Evolutionary conservation across 768 basidiomycete genomes (phyloP).

Genomic region (Boletus insuetus): DNA sequence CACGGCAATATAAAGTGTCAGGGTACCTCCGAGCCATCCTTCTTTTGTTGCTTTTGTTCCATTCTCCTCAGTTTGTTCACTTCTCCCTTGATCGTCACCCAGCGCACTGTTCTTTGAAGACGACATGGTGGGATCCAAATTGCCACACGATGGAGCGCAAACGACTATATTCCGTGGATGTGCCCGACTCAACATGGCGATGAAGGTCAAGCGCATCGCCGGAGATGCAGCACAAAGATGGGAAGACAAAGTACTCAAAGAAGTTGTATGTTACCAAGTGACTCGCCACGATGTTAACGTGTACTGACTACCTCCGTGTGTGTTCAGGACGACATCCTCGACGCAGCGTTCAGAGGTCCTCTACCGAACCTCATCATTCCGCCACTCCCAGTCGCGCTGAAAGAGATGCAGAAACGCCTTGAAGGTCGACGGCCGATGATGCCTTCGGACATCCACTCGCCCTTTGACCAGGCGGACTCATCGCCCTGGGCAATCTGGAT

Average conservation of each 20-base stretch:
- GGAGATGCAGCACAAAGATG: not conserved
- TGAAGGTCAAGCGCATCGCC: not conserved
- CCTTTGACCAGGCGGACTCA: not conserved
- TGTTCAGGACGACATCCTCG: not conserved
- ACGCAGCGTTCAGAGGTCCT: not conserved
- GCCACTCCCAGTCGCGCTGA: not conserved
- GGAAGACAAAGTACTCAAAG: slow-evolving; percentile 1
- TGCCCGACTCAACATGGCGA: slow-evolving; percentile 1
- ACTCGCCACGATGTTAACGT: no score
- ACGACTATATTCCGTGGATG: not conserved
- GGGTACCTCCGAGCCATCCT: no score
- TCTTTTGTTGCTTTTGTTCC: no score
- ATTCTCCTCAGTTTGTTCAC: no score
- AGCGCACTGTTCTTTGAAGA: no score
- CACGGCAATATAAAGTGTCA: not conserved
- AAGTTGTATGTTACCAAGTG: slow-evolving; percentile 4
- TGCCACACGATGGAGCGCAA: not conserved
- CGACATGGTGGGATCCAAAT: no score
- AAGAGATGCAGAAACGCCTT: slow-evolving; percentile 3
- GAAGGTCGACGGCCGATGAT: not conserved
- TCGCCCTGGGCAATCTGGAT: not conserved
- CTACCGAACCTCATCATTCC: slow-evolving; percentile 2
- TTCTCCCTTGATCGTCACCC: no score
- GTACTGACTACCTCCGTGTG: no score
- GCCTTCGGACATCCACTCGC: slow-evolving; percentile 3